Evolutionary conservation across 164 flowering plant species (phyloP), one percentile per base, ranked within the genome.

Genomic region (Tetracentron sinense): DNA sequence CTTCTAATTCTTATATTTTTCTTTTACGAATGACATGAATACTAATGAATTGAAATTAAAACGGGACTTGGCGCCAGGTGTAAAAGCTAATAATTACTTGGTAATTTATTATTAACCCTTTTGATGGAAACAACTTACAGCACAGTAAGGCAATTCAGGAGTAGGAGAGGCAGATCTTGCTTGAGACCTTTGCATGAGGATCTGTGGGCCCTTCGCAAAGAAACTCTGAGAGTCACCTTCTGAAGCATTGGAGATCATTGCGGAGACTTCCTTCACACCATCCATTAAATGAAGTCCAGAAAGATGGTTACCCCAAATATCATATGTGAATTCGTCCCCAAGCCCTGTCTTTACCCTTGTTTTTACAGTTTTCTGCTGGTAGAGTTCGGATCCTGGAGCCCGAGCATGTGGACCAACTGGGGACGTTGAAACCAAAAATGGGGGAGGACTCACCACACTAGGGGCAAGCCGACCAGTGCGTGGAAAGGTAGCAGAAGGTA

Each of bases 281-380:
- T 62, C 73, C 61, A 60, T 55, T 25, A 77, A 61, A 60, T 76
- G 74, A 61, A 78, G 72, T 50, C 78, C 82, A 66, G 80, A 82
- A 42, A 90, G 75, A 75, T 88, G 95, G 69, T 85, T 84, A 50
- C 90, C 98, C 98, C 96, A 92, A 28, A 92, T 89, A 69, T 90
- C 86, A 73, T 88, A 92, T 19, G 76, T 75, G 66, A 80, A 84
- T 42, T 76, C 74, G 54, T 82, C 75, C 63, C 60, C 67, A 38
- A 17, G 21, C 16, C 29, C 69, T 16, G 25, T 33, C 64, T 74
- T 73, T 30, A 70, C 81, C 75, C 75, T 76, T 29, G 57, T 33
- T 64, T 65, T 65, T 56, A 48, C 58, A 6, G 58, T 31, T 61
- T 72, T 80, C 47, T 55, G 80, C 28, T 67, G 57, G 38, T 31